Base-by-base conservation (phyloP, 768 basidiomycete species). In the Phaeotremella fagi region DNA sequence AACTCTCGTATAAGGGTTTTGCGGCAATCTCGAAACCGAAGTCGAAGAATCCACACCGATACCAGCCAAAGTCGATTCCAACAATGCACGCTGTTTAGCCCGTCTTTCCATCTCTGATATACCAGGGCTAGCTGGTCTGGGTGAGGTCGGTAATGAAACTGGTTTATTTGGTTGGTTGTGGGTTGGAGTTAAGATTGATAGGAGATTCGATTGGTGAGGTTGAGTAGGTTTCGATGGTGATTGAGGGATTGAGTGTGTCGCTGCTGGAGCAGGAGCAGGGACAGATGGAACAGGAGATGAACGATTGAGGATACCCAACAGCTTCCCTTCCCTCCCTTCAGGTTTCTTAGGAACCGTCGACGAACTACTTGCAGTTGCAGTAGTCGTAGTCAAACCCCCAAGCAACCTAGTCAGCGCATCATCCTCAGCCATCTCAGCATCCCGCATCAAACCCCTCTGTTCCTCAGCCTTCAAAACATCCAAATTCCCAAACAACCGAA, bases 221-320 rank as follows among this genome's bases (percentile, higher is more conserved):
- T 82, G 71, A 86, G 71, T 52, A 79, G 81, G 48, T 18, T 7
- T 16, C 7, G 16, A 31, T 11, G 29, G 7, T 51, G 44, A n/a
- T 18, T 9, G 18, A 14, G 26, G 7, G 22, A 24, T 18, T 50
- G 50, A 23, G 23, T 44, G 22, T 24, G 16, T 20, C 12, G 16
- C 38, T 11, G 25, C 6, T 15, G 1, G n/a, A 18, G 12, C 12
- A 46, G 9, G 31, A 33, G 31, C 7, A 7, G 38, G 38, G 7
- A 41, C 38, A 22, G 38, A 6, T 12, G 52, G 28, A 24, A 29
- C 14, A 14, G 54, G n/a, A 18, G 24, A 27, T n/a, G 36, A 27
- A 16, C 18, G 14, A 69, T 63, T 59, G 63, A 69, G 33, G 63
- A 33, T 1, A 56, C 64, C 24, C 57, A 52, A 2, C 63, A 45